Evolutionary conservation across 257 asterid species (phyloP).

Genomic region (Schizonepeta tenuifolia): DNA sequence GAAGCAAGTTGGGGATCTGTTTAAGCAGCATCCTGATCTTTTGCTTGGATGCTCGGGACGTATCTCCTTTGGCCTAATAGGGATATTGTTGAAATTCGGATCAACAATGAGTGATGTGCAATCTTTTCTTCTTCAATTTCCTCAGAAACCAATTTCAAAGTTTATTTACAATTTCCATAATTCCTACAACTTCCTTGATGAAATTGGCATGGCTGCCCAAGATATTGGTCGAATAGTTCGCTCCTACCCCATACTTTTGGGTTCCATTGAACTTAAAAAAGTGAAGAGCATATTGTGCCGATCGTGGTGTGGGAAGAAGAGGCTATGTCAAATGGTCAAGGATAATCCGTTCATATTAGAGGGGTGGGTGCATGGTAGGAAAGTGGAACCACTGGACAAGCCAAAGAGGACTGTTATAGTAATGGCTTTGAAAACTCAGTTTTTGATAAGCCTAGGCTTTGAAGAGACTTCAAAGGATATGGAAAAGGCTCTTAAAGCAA

Average conservation of each 20-base stretch:
- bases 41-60: constrained; percentile 57
- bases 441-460: constrained; percentile 62
- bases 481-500: constrained; percentile 52
- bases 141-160: constrained; percentile 40
- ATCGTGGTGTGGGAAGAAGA: constrained; percentile 40
- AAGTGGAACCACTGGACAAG: constrained; percentile 34
- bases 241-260: constrained; percentile 48
- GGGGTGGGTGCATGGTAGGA: constrained; percentile 53
- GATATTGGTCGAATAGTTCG: constrained; percentile 50
- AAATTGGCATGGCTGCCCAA: constrained; percentile 51
- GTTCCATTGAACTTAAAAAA: constrained; percentile 58
- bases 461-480: constrained; percentile 56
- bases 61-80: constrained; percentile 43
- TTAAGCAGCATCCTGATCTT: constrained; percentile 49
- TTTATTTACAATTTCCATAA: constrained; percentile 46
- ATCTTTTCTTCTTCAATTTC: constrained; percentile 47
- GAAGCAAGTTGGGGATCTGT: constrained; percentile 40
- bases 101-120: constrained; percentile 35
- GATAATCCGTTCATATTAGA: constrained; percentile 55
- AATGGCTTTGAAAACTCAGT: constrained; percentile 47
- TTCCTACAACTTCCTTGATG: constrained; percentile 55
- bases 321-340: constrained; percentile 52
- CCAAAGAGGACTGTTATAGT: constrained; percentile 37
- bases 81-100: constrained; percentile 63
- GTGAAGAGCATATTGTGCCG: constrained; percentile 38